A percentile compares a stretch with the other conserved stretches of the same genome.
Evolutionary conservation across 78 protist genomes (phyloP).

Genomic region (Isochrysis galbana): DNA sequence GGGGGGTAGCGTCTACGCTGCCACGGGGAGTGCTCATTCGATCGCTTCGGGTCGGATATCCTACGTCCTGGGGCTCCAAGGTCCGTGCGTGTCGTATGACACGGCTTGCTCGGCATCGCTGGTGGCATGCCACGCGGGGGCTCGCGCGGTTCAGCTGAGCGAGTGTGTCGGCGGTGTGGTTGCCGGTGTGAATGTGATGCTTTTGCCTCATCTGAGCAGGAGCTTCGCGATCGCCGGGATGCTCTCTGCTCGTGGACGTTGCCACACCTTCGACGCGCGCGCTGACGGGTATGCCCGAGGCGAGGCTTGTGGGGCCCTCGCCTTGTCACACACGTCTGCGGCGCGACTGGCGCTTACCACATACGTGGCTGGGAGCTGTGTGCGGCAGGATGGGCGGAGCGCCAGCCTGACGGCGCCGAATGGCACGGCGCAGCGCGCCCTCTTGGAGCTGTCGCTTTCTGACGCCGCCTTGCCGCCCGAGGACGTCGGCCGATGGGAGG

Average conservation of each 20-base stretch:
- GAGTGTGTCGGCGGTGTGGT: background rate
- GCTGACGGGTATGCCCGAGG: conserved; percentile 86
- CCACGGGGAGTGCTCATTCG: background rate
- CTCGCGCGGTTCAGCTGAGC: background rate
- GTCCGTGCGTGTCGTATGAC: conserved; percentile 80
- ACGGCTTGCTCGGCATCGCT: conserved; percentile 88
- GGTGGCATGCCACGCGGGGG: conserved; percentile 68
- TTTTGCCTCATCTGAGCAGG: background rate
- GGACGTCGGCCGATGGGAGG: conserved; percentile 40
- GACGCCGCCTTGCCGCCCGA: conserved; percentile 20
- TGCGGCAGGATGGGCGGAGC: conserved; percentile 64
- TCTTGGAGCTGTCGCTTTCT: conserved; percentile 49
- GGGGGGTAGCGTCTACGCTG: background rate
- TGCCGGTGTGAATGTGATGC: background rate
- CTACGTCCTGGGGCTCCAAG: conserved; percentile 69
- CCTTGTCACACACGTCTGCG: background rate
- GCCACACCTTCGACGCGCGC: conserved; percentile 67
- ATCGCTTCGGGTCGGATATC: conserved; percentile 62
- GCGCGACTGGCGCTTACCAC: background rate
- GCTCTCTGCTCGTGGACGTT: conserved; percentile 63
- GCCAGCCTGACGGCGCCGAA: conserved; percentile 66
- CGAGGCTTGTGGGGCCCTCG: conserved; percentile 77
- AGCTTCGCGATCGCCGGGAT: conserved; percentile 55
- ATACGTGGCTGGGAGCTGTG: background rate
- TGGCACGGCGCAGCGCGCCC: conserved; percentile 60